Evolutionary conservation across 345 rosid species (phyloP), one percentile per base, ranked within the genome.

Genomic region (Ceriops decandra): DNA sequence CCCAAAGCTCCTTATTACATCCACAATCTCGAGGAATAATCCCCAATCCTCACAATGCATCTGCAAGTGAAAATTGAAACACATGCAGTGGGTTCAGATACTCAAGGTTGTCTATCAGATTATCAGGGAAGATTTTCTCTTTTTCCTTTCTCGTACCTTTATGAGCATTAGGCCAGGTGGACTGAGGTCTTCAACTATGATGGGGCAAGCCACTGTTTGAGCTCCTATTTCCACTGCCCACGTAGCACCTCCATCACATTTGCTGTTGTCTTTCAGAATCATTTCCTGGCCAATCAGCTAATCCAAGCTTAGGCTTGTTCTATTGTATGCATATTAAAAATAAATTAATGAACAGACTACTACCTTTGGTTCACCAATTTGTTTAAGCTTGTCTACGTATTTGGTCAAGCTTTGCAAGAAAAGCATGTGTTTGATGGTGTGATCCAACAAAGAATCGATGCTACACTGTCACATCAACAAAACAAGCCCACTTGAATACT

Each of bases 191-290:
- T 95, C 91, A 24, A 95, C 96, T 38, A 88, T 77, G 66, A 95
- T 82, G 16, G 99, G 99, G 72, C 96, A 90, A 42, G 74, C 83
- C 78, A 83, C 76, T 42, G 81, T 71, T 64, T 84, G 85, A 38
- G 83, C 87, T 27, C 87, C 92, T 10, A 95, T 85, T 87, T 95
- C 98, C 62, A 79, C 73, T 30, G 97, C 97, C 99, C 99, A 95
- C 54, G 89, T 83, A 66, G 80, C 84, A 61, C 88, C 95, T 38
- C 83, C 86, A 66, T 81, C 67, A 32, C 58, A 17, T 6, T 17
- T 57, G 38, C 51, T 72, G 57, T 68, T 73, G 59, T 82, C 80
- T 67, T 83, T 82, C 27, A 58, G 56, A 66, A 69, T 59, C 64
- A 35, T 68, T 72, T 77, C 84, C 68, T 72, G 70, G 69, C 73